These are phyloP conservation scores for Vanilla planifolia DNA, from an alignment of 106 monocot species.

Conservation along the genomic window DNA sequence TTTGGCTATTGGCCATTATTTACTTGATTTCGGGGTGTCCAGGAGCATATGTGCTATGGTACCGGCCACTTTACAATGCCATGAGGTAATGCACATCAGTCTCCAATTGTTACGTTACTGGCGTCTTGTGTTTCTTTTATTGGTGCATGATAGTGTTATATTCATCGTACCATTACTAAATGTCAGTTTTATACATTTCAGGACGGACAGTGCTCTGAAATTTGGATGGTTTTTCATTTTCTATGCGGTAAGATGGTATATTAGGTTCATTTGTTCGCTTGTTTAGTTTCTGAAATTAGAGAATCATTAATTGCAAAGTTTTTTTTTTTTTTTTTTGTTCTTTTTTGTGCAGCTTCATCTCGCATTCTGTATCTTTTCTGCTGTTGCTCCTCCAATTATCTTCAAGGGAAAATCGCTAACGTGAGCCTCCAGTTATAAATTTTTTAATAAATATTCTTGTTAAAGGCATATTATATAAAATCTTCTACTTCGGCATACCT, in stretches of 20 bases:
- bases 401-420: slow-evolving; percentile 86
- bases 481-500: no score
- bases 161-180: not conserved
- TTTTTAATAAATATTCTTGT: not conserved
- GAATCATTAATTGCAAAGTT: not conserved
- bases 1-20: slow-evolving; percentile 90
- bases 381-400: slow-evolving; percentile 71
- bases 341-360: slow-evolving; percentile 55
- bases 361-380: slow-evolving; percentile 54
- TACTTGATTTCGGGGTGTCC: slow-evolving; percentile 87
- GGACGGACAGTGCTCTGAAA: slow-evolving; percentile 96
- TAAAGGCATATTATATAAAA: no score
- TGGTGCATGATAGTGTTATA: not conserved
- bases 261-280: slow-evolving; percentile 2
- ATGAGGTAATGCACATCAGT: slow-evolving; percentile 44
- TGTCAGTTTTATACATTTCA: slow-evolving; percentile 15
- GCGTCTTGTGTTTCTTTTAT: not conserved
- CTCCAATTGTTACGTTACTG: not conserved
- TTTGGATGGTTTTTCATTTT: slow-evolving; percentile 97
- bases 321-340: not conserved
- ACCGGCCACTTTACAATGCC: slow-evolving; percentile 90
- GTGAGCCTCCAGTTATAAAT: slow-evolving; percentile 36
- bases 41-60: slow-evolving; percentile 93
- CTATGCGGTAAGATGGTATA: slow-evolving; percentile 45
- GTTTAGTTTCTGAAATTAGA: not conserved